Percentiles rank a stretch among this genome's conserved stretches.
Evolutionary conservation across 257 asterid genomes (phyloP).

Genomic region (Primulina tabacum): DNA sequence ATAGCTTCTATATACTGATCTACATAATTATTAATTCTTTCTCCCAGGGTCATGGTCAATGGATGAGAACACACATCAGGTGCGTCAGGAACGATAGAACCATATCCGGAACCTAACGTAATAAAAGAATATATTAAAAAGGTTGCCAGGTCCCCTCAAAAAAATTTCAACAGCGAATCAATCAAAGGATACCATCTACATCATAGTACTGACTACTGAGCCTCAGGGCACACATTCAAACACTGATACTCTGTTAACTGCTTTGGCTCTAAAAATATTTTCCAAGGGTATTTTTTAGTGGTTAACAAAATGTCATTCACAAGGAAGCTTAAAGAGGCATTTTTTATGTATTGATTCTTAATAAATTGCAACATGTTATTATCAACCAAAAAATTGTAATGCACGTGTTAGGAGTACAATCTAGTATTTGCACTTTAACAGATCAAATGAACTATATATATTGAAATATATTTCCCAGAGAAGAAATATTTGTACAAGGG

Average conservation of each 20-base stretch:
- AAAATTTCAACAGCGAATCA: not conserved
- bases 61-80: conserved; percentile 70
- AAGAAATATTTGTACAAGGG: no score
- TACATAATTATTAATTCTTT: conserved; percentile 59
- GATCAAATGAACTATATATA: no score
- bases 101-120: conserved; percentile 77
- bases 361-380: not conserved
- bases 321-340: not conserved
- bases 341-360: not conserved
- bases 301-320: not conserved
- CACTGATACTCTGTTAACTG: not conserved
- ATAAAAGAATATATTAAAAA: conserved; percentile 21
- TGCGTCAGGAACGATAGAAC: conserved; percentile 81
- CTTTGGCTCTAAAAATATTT: not conserved
- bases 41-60: conserved; percentile 64
- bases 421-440: no score
- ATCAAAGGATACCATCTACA: not conserved
- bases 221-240: not conserved
- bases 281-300: not conserved
- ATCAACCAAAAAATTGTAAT: conserved; percentile 1
- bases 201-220: not conserved
- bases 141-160: not conserved
- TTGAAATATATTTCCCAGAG: no score
- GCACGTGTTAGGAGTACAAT: no score
- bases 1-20: conserved; percentile 78